Evolutionary conservation across 73 alveolate genomes (phyloP).

Genomic region (Paramecium pentaurelia): DNA sequence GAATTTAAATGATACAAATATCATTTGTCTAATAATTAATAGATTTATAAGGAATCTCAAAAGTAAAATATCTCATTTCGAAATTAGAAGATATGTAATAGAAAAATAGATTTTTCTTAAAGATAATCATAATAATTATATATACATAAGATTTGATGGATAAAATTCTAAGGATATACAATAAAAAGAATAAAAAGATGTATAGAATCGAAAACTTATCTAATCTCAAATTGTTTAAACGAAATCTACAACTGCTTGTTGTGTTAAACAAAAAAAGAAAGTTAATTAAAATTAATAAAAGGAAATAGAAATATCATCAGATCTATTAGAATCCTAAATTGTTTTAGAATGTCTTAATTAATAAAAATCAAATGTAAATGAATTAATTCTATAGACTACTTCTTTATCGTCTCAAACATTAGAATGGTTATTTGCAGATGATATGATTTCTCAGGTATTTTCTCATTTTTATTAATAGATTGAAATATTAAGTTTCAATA

Average conservation of each 20-base stretch:
- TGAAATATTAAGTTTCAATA: not conserved
- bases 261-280: not conserved
- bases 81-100: not conserved
- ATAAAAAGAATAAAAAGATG: not conserved
- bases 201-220: not conserved
- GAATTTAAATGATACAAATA: not conserved
- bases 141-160: not conserved
- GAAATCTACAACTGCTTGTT: not conserved
- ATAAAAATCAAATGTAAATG: not conserved
- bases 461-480: not conserved
- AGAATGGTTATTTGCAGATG: not conserved
- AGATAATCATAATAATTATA: not conserved
- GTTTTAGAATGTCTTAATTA: not conserved
- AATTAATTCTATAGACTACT: not conserved
- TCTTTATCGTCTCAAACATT: not conserved
- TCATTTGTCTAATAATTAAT: not conserved
- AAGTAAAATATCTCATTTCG: not conserved
- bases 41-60: not conserved
- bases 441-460: not conserved
- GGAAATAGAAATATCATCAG: not conserved
- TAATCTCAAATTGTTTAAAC: not conserved
- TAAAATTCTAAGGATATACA: not conserved
- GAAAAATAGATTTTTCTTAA: not conserved
- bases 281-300: not conserved
- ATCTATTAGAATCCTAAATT: not conserved